Evolutionary conservation across 139 green algal species (phyloP).

Genomic region (Pleodorina starrii): DNA sequence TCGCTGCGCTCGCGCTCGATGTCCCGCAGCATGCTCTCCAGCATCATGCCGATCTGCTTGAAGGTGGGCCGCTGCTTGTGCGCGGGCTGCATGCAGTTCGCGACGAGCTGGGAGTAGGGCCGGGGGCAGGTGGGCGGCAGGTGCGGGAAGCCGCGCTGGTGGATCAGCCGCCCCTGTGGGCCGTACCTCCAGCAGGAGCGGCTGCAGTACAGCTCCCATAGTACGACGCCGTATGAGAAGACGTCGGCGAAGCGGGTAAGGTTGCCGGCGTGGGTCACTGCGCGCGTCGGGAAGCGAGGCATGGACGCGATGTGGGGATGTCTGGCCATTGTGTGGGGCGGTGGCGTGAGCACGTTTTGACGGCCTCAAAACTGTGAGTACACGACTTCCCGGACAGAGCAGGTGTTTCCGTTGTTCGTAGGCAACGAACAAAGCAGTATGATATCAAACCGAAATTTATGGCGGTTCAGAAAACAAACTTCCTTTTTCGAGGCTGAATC

Average conservation of each 20-base stretch:
- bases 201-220: conserved; percentile 56
- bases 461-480: no score
- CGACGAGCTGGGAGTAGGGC: neutral
- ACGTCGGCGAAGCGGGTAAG: conserved; percentile 48
- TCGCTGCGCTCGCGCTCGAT: neutral
- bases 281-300: no score
- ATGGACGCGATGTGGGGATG: no score
- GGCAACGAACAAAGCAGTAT: no score
- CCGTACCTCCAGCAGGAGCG: conserved; percentile 29
- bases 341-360: no score
- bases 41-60: conserved; percentile 46
- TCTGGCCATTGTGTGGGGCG: no score
- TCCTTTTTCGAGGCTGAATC: no score
- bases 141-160: conserved; percentile 42
- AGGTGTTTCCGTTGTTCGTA: no score
- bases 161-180: neutral
- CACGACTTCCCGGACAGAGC: no score
- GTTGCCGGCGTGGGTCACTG: conserved; percentile 40
- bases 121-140: conserved; percentile 39
- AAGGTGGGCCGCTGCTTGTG: conserved; percentile 44
- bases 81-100: conserved; percentile 35
- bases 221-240: conserved; percentile 52
- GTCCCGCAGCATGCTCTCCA: conserved; percentile 20
- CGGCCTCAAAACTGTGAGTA: no score
- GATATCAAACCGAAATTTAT: no score